Base-by-base conservation (phyloP, 495 filamentous ascomycete species). In the Hyphodiscus hymeniophilus region DNA sequence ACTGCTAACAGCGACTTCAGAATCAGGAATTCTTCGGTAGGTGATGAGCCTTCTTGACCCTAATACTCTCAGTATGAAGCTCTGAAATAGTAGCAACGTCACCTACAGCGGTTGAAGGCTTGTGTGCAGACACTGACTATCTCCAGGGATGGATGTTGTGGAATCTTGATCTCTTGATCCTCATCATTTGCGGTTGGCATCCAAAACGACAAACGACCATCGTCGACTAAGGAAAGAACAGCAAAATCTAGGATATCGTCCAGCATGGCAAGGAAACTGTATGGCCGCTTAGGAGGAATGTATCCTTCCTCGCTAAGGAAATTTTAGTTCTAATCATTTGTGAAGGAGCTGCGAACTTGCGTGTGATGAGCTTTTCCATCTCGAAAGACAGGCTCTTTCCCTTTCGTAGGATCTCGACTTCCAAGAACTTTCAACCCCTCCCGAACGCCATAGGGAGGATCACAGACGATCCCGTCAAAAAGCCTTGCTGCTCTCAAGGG, bases 361-460 rank as follows among this genome's bases (percentile, higher is more conserved):
- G 75, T 69, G 66, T 94, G 82, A 56, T 79, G 76, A 51, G 74
- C 68, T 45, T 76, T 76, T 0, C 88, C 88, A 67, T 89, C 76
- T 42, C 82, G 75, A 20, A 83, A 69, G 3, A 85, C 73, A 47
- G 76, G 76, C 52, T 78, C 71, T 45, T 71, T 72, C 0, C 70
- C 66, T 30, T 71, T 70, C 43, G 79, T 86, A 0, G 73, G 70
- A 59, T 89, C 80, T 53, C 80, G 77, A 21, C 72, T 77, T 2
- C 92, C 92, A 13, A 99, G 67, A 3, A 97, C 89, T 58, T 82
- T 84, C 42, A 96, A 65, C 0, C 92, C 92, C 57, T 99, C 92
- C 10, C 92, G 77, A 13, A 99, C 87, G n/a, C 92, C 92, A 60
- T 99, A 99, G 0, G 92, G 92, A 13, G 92, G 92, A 64, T 99